Evolutionary conservation across 2,329 filamentous ascomycete genomes (phyloP).

Genomic region (Plenodomus tracheiphilus): DNA sequence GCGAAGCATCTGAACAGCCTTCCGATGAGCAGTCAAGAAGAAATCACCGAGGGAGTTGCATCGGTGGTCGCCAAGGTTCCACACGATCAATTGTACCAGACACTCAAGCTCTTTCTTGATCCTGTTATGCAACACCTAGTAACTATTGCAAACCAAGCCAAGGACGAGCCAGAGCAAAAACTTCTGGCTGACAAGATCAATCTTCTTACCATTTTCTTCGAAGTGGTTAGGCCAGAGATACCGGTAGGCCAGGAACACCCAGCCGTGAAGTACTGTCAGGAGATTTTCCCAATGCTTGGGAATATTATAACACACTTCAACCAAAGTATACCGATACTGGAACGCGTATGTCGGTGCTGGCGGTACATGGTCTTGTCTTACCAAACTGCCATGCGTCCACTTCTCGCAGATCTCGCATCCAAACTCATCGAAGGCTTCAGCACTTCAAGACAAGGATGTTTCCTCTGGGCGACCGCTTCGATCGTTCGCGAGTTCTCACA

Average conservation of each 20-base stretch:
- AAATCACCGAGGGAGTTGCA: slow-evolving; percentile 93
- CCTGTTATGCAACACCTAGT: slow-evolving; percentile 85
- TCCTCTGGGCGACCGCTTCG: slow-evolving; percentile 96
- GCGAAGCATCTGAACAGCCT: slow-evolving; percentile 85
- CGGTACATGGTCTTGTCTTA: slow-evolving; percentile 97
- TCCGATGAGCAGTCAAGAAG: slow-evolving; percentile 85
- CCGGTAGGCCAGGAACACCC: slow-evolving; percentile 74
- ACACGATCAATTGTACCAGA: slow-evolving; percentile 74
- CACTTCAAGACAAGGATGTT: slow-evolving; percentile 87
- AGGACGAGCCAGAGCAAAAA: slow-evolving; percentile 79
- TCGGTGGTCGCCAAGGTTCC: slow-evolving; percentile 89
- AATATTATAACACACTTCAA: slow-evolving; percentile 88
- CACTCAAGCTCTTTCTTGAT: slow-evolving; percentile 90
- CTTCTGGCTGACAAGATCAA: slow-evolving; percentile 93
- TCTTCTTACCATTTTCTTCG: slow-evolving; percentile 87
- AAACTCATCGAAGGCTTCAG: slow-evolving; percentile 86
- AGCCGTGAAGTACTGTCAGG: slow-evolving; percentile 93
- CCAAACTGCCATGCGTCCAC: slow-evolving; percentile 80
- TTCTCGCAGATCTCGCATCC: slow-evolving; percentile 83
- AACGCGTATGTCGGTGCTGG: slow-evolving; percentile 94
- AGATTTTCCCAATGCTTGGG: slow-evolving; percentile 85
- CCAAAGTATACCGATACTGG: slow-evolving; percentile 82
- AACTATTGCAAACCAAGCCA: slow-evolving; percentile 81
- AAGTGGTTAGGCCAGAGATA: slow-evolving; percentile 75
- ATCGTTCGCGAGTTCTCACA: slow-evolving; percentile 95